Percentiles rank a stretch among this genome's conserved stretches.
phyloP scores from a whole-genome alignment of 1,139 yeast species.

The Geotrichum macrosporum region DNA sequence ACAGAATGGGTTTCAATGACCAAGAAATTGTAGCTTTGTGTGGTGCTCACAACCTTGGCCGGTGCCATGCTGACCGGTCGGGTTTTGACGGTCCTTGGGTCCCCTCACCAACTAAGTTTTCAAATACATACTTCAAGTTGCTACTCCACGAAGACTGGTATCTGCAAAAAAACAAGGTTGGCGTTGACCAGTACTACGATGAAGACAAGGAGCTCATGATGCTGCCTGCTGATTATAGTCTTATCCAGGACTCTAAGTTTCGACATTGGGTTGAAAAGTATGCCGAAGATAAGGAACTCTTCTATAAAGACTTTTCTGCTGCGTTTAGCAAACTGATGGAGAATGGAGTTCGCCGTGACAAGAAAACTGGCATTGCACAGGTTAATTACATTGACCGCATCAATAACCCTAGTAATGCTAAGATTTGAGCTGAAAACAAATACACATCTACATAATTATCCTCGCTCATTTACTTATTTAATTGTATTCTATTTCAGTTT shows the following conservation, averaged over 20 bases:
- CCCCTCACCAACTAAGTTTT: slow-evolving; percentile 71
- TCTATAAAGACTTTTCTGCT: slow-evolving; percentile 50
- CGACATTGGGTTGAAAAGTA: slow-evolving; percentile 50
- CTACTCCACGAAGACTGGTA: slow-evolving; percentile 74
- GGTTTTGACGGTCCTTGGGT: slow-evolving; percentile 95
- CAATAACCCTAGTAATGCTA: slow-evolving; percentile 25
- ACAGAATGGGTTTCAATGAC: slow-evolving; percentile 59
- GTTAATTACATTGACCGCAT: slow-evolving; percentile 31
- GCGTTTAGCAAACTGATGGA: slow-evolving; percentile 56
- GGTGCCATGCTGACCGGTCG: slow-evolving; percentile 52
- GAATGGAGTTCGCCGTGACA: slow-evolving; percentile 47
- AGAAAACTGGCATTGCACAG: slow-evolving; percentile 32
- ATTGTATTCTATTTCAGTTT: too few species aligned
- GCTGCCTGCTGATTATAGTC: slow-evolving; percentile 61
- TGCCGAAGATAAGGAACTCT: slow-evolving; percentile 50
- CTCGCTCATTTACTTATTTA: too few species aligned
- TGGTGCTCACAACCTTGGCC: slow-evolving; percentile 64
- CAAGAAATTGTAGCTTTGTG: slow-evolving; percentile 59
- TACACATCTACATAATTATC: too few species aligned
- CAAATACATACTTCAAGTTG: slow-evolving; percentile 72
- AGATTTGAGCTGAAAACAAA: slow-evolving; percentile 28
- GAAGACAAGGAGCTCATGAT: slow-evolving; percentile 57
- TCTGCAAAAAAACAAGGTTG: slow-evolving; percentile 47
- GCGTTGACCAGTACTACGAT: slow-evolving; percentile 76
- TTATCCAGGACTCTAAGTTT: slow-evolving; percentile 49